Evolutionary conservation across 31 red algal genomes (phyloP), one percentile per base, ranked within the genome.

Genomic region (Asparagopsis taxiformis): DNA sequence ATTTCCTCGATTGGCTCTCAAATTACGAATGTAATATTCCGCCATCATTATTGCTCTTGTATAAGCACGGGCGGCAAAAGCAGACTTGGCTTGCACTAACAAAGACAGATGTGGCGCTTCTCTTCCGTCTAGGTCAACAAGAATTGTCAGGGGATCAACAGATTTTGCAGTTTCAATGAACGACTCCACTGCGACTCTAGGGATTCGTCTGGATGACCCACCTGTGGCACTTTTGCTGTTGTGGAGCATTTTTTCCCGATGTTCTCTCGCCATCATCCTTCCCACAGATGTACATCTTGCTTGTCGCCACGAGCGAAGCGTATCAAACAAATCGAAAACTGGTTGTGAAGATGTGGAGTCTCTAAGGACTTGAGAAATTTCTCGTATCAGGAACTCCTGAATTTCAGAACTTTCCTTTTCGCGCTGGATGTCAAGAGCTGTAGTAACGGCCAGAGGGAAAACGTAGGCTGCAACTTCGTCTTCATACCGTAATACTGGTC

Each of bases 261-360:
- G 50, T 5, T 41, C 4, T 1, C 0, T 55, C 32, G 46, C 32
- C 4, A 49, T 28, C 16, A 51, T n/a, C 50, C 25, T 29, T 17
- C 68, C 68, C 21, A 36, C 21, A 16, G 23, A 55, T 30, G 23
- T 48, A 41, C 69, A 61, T 66, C 81, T 21, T 55, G 71, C 22
- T 30, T 89, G 77, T 38, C 87, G 51, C 87, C 87, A 91, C 1
- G 11, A 28, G 21, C 87, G 58, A 25, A 91, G 64, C 21, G 65
- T 70, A 52, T 91, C 87, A 51, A 91, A 68, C 23, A 91, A 51
- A 32, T 81, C 69, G 58, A 91, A 91, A n/a, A 91, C 62, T 37
- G 64, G 26, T 54, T 82, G 70, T 9, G 77, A 70, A 23, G 77
- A 74, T 28, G 70, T 33, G 22, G 61, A 38, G 22, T 70, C 77